Base-by-base conservation (phyloP, 2,329 filamentous ascomycete genomes). In the Pezicula carpinea region DNA sequence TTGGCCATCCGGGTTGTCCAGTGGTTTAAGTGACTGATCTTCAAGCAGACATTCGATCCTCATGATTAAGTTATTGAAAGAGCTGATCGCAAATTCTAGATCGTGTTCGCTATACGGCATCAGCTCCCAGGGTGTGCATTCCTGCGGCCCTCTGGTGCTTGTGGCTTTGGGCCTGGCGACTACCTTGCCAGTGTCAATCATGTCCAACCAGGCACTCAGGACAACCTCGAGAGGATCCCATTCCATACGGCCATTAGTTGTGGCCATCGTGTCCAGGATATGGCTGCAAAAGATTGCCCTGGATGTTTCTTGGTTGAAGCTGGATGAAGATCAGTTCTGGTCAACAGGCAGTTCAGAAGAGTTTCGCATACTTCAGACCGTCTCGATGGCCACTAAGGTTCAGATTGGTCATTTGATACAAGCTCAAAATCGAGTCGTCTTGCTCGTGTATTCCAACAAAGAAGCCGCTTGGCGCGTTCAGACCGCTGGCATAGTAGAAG, bases 191-290 rank as follows among this genome's bases (percentile, higher is more conserved):
- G 40, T 31, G 10, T 48, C 42, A 17, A 55, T 46, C 43, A 55
- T 50, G 15, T 38, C 48, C 2, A 56, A 39, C 54, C 54, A 58
- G 4, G 42, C 34, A 26, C 31, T 46, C 10, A 58, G 44, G 19
- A 58, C 46, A 13, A 51, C 45, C 38, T 58, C 54, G n/a, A 58
- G 50, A 14, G 52, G 55, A 45, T 56, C 22, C 52, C 55, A 58
- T 11, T 46, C 34, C 32, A 44, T 49, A 18, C 50, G 52, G 36
- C 47, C 50, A 39, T 56, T 56, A 18, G 36, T 45, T 34, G 46
- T 49, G 19, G 43, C 29, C 26, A 29, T 29, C 26, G 26, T 10
- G 10, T 29, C 26, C 26, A 29, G 13, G 26, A 29, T 29, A 32
- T 48, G 39, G 29, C 45, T 44, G 13, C 48, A 46, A 44, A 54